phyloP scores from a whole-genome alignment of 192 early-diverging fungal species.

The Coemansia sp. region DNA sequence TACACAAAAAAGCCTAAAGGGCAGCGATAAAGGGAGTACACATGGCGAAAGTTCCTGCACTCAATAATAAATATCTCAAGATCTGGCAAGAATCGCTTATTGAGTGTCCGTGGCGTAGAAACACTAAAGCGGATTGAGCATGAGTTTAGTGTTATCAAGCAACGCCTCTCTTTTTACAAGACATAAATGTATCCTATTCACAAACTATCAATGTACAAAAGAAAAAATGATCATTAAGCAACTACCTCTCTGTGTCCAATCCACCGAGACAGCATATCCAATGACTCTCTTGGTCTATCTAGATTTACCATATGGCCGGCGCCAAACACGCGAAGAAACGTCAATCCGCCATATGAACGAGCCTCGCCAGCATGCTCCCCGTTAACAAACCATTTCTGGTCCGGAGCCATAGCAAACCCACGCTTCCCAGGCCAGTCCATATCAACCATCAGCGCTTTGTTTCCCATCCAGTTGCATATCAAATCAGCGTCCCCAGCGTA shows the following conservation, averaged over 20 bases:
- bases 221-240: background rate
- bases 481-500: conserved; percentile 91
- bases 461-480: conserved; percentile 84
- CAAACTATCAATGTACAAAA: background rate
- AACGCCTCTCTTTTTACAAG: background rate
- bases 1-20: background rate
- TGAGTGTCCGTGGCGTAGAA: conserved; percentile 61
- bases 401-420: conserved; percentile 69
- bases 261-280: conserved; percentile 86
- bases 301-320: conserved; percentile 91
- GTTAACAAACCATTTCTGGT: conserved; percentile 70
- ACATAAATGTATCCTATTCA: background rate
- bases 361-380: conserved; percentile 61
- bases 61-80: background rate
- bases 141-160: conserved; percentile 17
- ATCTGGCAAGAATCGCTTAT: background rate
- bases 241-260: conserved; percentile 56
- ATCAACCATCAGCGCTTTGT: conserved; percentile 78
- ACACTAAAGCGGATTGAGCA: background rate
- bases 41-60: background rate
- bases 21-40: background rate
- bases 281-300: conserved; percentile 74
- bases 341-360: conserved; percentile 65
- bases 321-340: conserved; percentile 83
- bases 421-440: conserved; percentile 78